Evolutionary conservation across 2,329 filamentous ascomycete species (phyloP), one percentile per base, ranked within the genome.

Genomic region (Arthrinium puccinioides): DNA sequence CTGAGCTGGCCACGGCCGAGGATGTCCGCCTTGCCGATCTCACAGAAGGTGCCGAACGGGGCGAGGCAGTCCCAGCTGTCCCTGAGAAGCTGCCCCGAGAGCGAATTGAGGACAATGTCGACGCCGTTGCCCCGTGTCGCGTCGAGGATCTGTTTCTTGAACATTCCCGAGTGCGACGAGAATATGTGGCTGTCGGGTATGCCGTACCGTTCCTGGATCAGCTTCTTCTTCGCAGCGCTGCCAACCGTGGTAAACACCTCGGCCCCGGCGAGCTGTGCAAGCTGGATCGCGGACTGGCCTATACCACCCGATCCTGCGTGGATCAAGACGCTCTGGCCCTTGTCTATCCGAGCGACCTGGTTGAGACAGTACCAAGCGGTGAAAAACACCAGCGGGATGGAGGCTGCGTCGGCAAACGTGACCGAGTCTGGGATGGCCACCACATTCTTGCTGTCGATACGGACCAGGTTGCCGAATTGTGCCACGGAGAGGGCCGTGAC

Each of bases 31-130:
- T 54, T 54, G 11, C 54, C 54, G 21, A 61, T 49, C 37, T 62
- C 59, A 2, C 59, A 28, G 30, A 61, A 56, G 2, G 48, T 45
- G 9, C 59, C 59, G 32, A 53, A 49, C n/a, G 37, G 30, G 9
- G 60, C 54, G 16, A 63, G 40, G 38, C 55, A 60, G 19, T 53
- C 40, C 51, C 51, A 60, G 4, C 55, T 52, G 4, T 50, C 47
- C 2, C 36, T 41, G 1, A 60, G 41, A 1, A 49, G 31, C 23
- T 59, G 16, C 43, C 54, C 53, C 3, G 50, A 39, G 7, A 54
- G 38, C 7, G 48, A 49, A 46, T 57, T 58, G 41, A 57, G 32
- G 3, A 54, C 47, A 3, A 53, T 41, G 21, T 57, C 52, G 18
- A 56, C 53, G 24, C 54, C 54, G 11, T 37, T 24, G 18, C 46